These are phyloP conservation scores for Fusarium subglutinans DNA, from an alignment of 2,329 filamentous ascomycete species.

Conservation along the genomic window DNA sequence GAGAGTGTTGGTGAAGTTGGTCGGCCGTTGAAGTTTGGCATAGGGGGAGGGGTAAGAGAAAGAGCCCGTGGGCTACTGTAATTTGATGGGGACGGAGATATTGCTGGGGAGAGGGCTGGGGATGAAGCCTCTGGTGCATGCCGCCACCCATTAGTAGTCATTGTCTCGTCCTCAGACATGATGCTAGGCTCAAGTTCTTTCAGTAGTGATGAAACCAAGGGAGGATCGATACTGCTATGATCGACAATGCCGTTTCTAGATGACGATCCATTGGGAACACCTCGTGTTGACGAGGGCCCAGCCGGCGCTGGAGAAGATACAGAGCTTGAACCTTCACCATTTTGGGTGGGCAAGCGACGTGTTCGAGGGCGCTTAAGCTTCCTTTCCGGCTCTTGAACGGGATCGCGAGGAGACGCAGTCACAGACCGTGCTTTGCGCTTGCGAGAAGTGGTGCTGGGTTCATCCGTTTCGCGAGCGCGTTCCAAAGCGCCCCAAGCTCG, in stretches of 20 bases:
- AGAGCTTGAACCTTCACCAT: constrained; percentile 59
- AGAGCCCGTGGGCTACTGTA: constrained; percentile 73
- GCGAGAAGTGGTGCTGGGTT: constrained; percentile 62
- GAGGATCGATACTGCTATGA: constrained; percentile 64
- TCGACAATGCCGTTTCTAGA: constrained; percentile 36
- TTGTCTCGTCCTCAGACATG: constrained; percentile 64
- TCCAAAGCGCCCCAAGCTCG: constrained; percentile 92
- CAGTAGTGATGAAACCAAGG: constrained; percentile 85
- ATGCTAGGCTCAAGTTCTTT: constrained; percentile 83
- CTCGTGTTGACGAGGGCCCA: constrained; percentile 41
- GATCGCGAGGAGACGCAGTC: constrained; percentile 75
- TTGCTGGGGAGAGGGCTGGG: constrained; percentile 71
- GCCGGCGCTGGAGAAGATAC: constrained; percentile 46
- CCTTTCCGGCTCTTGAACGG: constrained; percentile 76
- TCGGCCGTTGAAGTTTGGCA: constrained; percentile 61
- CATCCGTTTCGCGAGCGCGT: constrained; percentile 77
- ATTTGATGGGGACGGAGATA: constrained; percentile 71
- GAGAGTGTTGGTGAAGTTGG: constrained; percentile 73
- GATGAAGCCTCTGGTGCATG: constrained; percentile 58
- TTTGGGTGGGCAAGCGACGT: constrained; percentile 65
- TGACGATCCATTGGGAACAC: constrained; percentile 33
- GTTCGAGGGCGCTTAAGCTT: constrained; percentile 90
- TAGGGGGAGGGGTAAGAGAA: constrained; percentile 75
- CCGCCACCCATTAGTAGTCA: constrained; percentile 44
- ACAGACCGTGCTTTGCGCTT: constrained; percentile 80